Base-by-base conservation (phyloP, 2,329 filamentous ascomycete genomes). In the Monilinia polystroma region DNA sequence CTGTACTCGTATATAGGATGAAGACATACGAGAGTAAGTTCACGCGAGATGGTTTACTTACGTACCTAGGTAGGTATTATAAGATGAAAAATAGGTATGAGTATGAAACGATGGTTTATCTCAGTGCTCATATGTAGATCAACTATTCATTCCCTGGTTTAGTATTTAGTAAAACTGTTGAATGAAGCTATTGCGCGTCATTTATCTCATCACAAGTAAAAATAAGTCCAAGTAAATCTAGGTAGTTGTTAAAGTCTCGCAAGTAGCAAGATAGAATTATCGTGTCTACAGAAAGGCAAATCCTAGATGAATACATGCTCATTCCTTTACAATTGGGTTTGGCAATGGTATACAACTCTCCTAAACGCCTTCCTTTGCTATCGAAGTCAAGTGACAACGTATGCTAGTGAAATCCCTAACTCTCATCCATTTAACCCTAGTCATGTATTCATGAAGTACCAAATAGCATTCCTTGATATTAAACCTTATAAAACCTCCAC, bases 361-460 rank as follows among this genome's bases (percentile, higher is more conserved):
- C 58, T 29, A 51, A 60, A 60, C 58, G 45, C 58, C 58, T 51
- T 38, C 58, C 58, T 12, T 51, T 60, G n/a, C 12, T 60, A 51
- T 60, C 58, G 45, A 60, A 51, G 58, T 60, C 58, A 60, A 60
- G 10, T 51, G 58, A 60, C 58, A 60, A 60, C 43, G 58, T 23
- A 38, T 60, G 20, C 45, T 45, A 51, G 29, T 60, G 10, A 38
- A 60, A 60, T 23, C 29, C 58, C 43, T 51, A 60, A 51, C 45
- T 60, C 47, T 60, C 32, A 20, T 38, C 58, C 58, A 38, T 60
- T 14, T 60, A 60, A 64, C 53, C 49, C 64, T 35, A 53, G 29
- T 62, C 64, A 62, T 66, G 45, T 51, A 45, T 66, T 52, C 56
- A 67, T 67, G 47, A 53, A 60, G 49, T 63, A 54, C 49, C 57